Percentiles rank a stretch among this genome's conserved stretches.
Evolutionary conservation across 73 alveolate genomes (phyloP).

Genomic region (Tetrahymena borealis): DNA sequence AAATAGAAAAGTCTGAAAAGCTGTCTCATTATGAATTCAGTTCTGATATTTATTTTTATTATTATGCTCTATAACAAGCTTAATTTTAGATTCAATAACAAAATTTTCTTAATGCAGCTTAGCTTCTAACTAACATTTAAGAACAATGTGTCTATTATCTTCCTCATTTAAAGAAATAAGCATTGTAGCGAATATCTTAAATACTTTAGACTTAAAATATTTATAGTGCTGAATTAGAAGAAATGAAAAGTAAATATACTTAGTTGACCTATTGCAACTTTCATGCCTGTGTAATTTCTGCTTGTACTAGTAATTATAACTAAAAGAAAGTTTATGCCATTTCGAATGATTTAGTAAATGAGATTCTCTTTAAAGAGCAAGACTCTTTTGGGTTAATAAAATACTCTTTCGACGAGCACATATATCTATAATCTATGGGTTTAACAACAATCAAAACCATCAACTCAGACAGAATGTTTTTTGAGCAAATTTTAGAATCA

Average conservation of each 20-base stretch:
- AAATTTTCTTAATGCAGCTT: neutral
- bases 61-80: neutral
- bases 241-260: neutral
- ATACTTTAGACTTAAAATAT: neutral
- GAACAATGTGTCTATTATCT: neutral
- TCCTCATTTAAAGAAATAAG: neutral
- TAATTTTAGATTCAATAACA: neutral
- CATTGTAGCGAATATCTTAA: neutral
- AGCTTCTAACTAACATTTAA: neutral
- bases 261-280: neutral
- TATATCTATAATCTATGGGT: neutral
- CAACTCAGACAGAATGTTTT: too few species aligned
- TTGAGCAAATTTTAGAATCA: too few species aligned
- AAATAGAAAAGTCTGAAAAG: neutral
- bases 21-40: neutral
- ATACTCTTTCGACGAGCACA: neutral
- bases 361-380: neutral
- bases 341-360: neutral
- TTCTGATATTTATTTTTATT: neutral
- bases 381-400: neutral
- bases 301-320: neutral
- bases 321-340: neutral
- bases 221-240: neutral
- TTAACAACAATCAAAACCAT: neutral
- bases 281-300: neutral